phyloP scores from a whole-genome alignment of 441 rosid genomes.

The Capsella rubella region DNA sequence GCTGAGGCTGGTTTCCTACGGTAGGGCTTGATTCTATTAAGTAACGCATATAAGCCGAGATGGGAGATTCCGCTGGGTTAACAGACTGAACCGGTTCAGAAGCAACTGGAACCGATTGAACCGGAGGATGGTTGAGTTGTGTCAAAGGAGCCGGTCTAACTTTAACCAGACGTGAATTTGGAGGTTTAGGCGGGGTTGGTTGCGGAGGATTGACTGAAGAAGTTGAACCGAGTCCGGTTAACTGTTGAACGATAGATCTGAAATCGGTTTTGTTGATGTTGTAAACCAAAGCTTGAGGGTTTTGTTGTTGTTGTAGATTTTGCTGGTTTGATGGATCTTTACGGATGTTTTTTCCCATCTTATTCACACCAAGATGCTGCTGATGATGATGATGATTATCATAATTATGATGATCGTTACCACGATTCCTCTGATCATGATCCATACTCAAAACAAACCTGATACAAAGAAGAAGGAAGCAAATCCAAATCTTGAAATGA shows the following conservation, averaged over 20 bases:
- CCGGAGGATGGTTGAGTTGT: conserved; percentile 67
- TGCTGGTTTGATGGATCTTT: conserved; percentile 86
- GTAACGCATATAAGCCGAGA: conserved; percentile 85
- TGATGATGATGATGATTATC: conserved; percentile 59
- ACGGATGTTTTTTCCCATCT: conserved; percentile 80
- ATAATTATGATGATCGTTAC: conserved; percentile 48
- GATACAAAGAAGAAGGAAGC: background rate
- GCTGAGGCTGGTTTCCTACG: conserved; percentile 52
- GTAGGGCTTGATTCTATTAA: conserved; percentile 61
- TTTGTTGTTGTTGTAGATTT: conserved; percentile 68
- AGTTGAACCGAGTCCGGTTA: conserved; percentile 84
- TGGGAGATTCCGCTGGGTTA: conserved; percentile 74
- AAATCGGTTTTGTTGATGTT: conserved; percentile 94
- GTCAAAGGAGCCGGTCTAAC: conserved; percentile 84
- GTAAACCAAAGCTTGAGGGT: conserved; percentile 91
- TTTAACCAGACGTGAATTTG: conserved; percentile 70
- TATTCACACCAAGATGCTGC: conserved; percentile 74
- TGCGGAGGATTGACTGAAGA: conserved; percentile 67
- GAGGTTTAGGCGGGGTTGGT: conserved; percentile 71
- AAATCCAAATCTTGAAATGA: background rate
- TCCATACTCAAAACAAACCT: conserved; percentile 59
- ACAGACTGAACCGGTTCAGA: conserved; percentile 45
- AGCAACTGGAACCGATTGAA: conserved; percentile 46
- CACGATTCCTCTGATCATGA: conserved; percentile 66
- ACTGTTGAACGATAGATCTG: conserved; percentile 85